These are phyloP conservation scores for Arxiozyma slooffiae DNA, from an alignment of 1,139 yeast genomes.

Conservation along the genomic window DNA sequence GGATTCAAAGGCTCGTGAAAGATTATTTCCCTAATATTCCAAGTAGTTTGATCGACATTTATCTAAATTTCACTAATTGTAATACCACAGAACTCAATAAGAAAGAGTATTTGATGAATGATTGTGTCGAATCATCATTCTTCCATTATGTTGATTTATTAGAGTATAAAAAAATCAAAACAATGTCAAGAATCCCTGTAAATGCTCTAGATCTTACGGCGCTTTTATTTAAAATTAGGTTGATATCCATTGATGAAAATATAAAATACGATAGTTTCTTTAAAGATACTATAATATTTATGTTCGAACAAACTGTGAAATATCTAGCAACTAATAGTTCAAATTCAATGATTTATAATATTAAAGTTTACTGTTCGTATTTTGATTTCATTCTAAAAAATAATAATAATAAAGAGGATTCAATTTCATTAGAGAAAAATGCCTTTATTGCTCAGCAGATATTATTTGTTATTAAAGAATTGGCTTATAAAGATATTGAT, in stretches of 20 bases:
- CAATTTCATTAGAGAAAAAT: background rate
- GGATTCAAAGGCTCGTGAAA: conserved; percentile 29
- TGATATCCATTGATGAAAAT: conserved; percentile 24
- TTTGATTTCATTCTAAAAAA: conserved; percentile 2
- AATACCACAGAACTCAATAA: conserved; percentile 12
- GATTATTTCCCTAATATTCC: conserved; percentile 22
- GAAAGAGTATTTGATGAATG: conserved; percentile 9
- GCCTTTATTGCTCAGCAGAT: conserved; percentile 4
- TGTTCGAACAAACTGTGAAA: conserved; percentile 10
- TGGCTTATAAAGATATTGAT: background rate
- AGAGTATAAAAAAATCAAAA: conserved; percentile 17
- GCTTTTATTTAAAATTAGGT: conserved; percentile 34
- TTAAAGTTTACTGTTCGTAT: conserved; percentile 4
- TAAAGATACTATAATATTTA: conserved; percentile 5
- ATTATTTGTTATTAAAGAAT: background rate
- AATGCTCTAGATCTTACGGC: conserved; percentile 42
- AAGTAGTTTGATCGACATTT: conserved; percentile 7
- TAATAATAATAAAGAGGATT: background rate
- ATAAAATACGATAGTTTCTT: conserved; percentile 11
- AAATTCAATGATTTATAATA: conserved; percentile 3
- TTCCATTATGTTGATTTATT: conserved; percentile 26
- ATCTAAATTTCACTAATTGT: conserved; percentile 17
- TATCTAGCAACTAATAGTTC: conserved; percentile 7
- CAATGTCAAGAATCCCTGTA: conserved; percentile 32
- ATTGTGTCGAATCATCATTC: conserved; percentile 18